phyloP scores from a whole-genome alignment of 1,139 yeast species.

The Yueomyces sp. region DNA sequence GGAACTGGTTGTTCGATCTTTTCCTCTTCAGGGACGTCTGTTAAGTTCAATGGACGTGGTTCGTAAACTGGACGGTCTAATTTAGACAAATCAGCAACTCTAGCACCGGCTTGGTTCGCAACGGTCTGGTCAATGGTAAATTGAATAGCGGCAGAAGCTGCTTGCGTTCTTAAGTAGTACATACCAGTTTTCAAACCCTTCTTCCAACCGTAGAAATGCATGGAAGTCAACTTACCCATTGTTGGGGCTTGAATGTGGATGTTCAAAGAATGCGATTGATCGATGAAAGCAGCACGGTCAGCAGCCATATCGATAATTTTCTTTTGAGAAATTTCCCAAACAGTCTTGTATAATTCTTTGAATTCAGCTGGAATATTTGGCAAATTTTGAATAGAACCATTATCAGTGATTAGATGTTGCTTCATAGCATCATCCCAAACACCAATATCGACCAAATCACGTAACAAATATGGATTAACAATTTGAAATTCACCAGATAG shows the following conservation, averaged over 20 bases:
- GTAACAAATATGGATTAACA: slow-evolving; percentile 70
- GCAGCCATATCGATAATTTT: slow-evolving; percentile 89
- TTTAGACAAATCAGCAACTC: slow-evolving; percentile 41
- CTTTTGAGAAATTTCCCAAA: slow-evolving; percentile 92
- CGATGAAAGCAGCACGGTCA: slow-evolving; percentile 85
- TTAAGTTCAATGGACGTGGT: slow-evolving; percentile 23
- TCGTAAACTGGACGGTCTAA: slow-evolving; percentile 42
- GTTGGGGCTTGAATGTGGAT: slow-evolving; percentile 70
- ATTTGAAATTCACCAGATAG: slow-evolving; percentile 83
- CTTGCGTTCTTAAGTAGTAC: slow-evolving; percentile 93
- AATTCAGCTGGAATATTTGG: slow-evolving; percentile 66
- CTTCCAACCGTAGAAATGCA: slow-evolving; percentile 97
- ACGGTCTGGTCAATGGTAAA: slow-evolving; percentile 66
- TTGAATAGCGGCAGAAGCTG: slow-evolving; percentile 89
- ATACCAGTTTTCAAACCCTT: slow-evolving; percentile 95
- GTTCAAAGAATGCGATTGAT: slow-evolving; percentile 92
- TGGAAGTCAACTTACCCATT: slow-evolving; percentile 86
- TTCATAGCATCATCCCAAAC: slow-evolving; percentile 76
- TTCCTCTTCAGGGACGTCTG: slow-evolving; percentile 20
- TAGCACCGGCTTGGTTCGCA: slow-evolving; percentile 38
- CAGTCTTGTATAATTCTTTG: slow-evolving; percentile 78
- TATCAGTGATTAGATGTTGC: slow-evolving; percentile 61
- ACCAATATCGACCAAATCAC: slow-evolving; percentile 73
- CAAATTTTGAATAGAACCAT: slow-evolving; percentile 78
- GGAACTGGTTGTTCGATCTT: neutral